Evolutionary conservation across 1,284 basidiomycete genomes (phyloP), one percentile per base, ranked within the genome.

Genomic region (Fomitopsis pinicola): DNA sequence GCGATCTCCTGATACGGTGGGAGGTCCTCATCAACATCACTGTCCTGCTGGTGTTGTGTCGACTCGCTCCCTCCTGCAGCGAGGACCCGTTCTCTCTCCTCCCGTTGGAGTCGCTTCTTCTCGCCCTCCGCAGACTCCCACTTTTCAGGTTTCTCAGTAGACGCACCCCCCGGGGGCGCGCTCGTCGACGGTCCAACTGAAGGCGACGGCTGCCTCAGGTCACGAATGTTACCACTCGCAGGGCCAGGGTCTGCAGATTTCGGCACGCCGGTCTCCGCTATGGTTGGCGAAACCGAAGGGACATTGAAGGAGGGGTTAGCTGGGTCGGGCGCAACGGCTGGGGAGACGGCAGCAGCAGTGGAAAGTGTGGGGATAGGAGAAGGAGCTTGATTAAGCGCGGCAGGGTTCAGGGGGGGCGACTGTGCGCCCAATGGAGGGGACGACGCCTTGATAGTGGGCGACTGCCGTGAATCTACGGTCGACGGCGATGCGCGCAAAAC

Each of bases 1-100:
- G 64, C 80, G 59, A 83, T 70, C 67, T 86, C 87, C 68, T 87
- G 79, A 73, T 91, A 91, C 8, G 87, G 86, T 9, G 88, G 88
- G 54, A 85, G 76, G 48, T 87, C 84, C 0, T 85, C 84, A 40
- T 81, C 81, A 22, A 75, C 77, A 53, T 67, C 22, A 22, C 22
- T 22, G 22, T 22, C 64, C 30, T 59, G 61, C 6, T 42, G 58
- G 33, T 62, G 64, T 19, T 66, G 63, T 22, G 61, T 56, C 44
- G 62, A 56, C 46, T 42, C 53, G 58, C 44, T 35, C 42, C 58
- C 72, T 42, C 75, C 76, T 5, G 71, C 71, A 22, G 72, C 73
- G 50, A 84, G 68, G 22, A 86, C 65, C 10, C 79, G 77, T 65
- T 88, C 88, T 58, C 84, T 78, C 66, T 88, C 85, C 69, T 89